Evolutionary conservation across 2,329 filamentous ascomycete genomes (phyloP).

Genomic region (Cladosporium sp.): DNA sequence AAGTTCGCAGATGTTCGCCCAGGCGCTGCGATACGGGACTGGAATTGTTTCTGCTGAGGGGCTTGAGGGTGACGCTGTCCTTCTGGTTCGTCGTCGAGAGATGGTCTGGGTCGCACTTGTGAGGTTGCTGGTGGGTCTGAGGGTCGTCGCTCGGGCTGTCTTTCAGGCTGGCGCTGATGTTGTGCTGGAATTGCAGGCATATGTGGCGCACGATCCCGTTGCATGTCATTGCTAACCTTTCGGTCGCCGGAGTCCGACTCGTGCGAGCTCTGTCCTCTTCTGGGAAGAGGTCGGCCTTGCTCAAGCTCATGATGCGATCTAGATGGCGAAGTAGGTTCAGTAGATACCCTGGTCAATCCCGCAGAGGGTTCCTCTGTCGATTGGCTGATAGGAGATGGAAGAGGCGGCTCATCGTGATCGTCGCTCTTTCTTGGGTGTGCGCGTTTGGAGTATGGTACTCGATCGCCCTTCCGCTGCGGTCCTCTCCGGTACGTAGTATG

Average conservation of each 20-base stretch:
- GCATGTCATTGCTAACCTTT: background rate
- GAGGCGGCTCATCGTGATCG: conserved; percentile 52
- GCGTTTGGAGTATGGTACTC: conserved; percentile 73
- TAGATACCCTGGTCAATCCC: conserved; percentile 63
- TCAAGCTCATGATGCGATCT: conserved; percentile 16
- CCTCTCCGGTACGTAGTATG: conserved; percentile 88
- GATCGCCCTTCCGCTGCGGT: conserved; percentile 77
- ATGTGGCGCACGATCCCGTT: conserved; percentile 6
- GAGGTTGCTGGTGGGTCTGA: conserved; percentile 14
- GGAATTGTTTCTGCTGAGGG: conserved; percentile 51
- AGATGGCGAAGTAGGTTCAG: conserved; percentile 63
- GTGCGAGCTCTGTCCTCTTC: conserved; percentile 8
- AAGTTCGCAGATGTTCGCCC: conserved; percentile 56
- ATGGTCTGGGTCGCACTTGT: conserved; percentile 15
- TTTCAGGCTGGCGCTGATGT: conserved; percentile 16
- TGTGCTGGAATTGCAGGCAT: conserved; percentile 18
- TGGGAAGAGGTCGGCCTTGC: background rate
- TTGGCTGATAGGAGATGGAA: conserved; percentile 46
- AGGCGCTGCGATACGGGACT: conserved; percentile 58
- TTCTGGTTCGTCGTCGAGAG: conserved; percentile 15
- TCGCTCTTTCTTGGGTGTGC: conserved; percentile 63
- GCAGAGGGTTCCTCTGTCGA: conserved; percentile 50
- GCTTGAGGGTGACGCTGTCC: conserved; percentile 34
- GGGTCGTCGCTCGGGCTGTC: conserved; percentile 8
- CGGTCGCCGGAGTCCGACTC: conserved; percentile 7